These are phyloP conservation scores for Clohesyomyces aquaticus DNA, from an alignment of 495 filamentous ascomycete genomes.

Conservation along the genomic window DNA sequence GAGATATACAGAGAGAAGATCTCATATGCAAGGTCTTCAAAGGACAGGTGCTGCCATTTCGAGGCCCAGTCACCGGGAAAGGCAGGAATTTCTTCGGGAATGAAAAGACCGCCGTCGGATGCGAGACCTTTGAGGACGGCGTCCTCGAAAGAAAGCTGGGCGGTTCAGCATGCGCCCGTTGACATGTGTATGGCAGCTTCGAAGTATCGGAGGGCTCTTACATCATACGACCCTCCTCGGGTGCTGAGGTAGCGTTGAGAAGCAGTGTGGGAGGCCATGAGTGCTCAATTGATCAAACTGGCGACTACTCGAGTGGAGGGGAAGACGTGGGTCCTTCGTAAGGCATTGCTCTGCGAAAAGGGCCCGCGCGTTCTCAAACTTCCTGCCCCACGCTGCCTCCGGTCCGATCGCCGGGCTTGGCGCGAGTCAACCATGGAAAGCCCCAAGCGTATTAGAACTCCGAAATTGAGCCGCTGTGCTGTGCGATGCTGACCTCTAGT, in stretches of 20 bases:
- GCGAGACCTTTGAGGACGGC: conserved; percentile 92
- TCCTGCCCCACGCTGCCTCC: conserved; percentile 2
- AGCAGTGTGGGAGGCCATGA: conserved; percentile 53
- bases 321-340: too few species aligned
- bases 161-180: conserved; percentile 11
- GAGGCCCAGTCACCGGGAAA: conserved; percentile 63
- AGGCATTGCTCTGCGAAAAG: too few species aligned
- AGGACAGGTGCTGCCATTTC: conserved; percentile 75
- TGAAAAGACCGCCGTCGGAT: conserved; percentile 84
- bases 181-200: neutral
- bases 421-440: too few species aligned
- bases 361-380: too few species aligned
- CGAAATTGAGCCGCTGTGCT: too few species aligned
- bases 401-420: too few species aligned
- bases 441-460: too few species aligned
- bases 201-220: conserved; percentile 49
- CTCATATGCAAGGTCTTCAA: conserved; percentile 75
- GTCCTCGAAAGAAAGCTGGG: conserved; percentile 84
- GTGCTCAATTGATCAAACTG: conserved; percentile 9
- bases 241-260: conserved; percentile 84
- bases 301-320: too few species aligned
- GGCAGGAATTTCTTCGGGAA: conserved; percentile 78
- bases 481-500: too few species aligned
- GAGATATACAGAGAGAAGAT: conserved; percentile 84
- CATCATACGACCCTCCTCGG: conserved; percentile 76